These are phyloP conservation scores for Asclepias syriaca DNA, from an alignment of 257 asterid genomes.

Conservation along the genomic window DNA sequence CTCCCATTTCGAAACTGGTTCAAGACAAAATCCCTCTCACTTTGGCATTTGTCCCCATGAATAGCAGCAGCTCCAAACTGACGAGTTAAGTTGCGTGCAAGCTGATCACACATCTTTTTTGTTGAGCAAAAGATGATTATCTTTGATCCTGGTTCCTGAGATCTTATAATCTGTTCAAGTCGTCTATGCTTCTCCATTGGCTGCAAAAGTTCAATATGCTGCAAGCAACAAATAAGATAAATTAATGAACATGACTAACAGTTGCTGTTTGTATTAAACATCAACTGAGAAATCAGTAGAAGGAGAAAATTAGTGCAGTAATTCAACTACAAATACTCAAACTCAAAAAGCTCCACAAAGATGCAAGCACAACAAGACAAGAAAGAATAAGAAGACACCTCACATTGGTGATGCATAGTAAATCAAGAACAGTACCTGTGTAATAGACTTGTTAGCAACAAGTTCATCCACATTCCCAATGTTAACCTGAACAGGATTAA, in stretches of 20 bases:
- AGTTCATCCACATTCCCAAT: conserved; percentile 90
- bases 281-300: neutral
- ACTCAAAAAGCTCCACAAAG: neutral
- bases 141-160: conserved; percentile 96
- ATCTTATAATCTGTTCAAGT: conserved; percentile 81
- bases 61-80: conserved; percentile 92
- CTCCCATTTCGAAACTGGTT: conserved; percentile 82
- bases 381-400: neutral
- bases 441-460: conserved; percentile 93
- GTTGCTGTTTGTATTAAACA: neutral
- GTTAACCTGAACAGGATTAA: conserved; percentile 89
- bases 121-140: conserved; percentile 92
- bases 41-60: conserved; percentile 97
- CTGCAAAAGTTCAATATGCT: conserved; percentile 74
- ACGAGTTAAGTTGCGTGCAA: conserved; percentile 58
- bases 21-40: conserved; percentile 88
- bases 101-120: conserved; percentile 91
- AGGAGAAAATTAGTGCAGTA: neutral
- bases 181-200: conserved; percentile 79
- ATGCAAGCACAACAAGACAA: conserved; percentile 1
- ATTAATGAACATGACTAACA: neutral
- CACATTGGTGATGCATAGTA: too few relatives aligned
- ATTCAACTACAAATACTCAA: neutral
- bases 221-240: conserved; percentile 15
- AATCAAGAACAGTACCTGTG: conserved; percentile 53